Evolutionary conservation across 129 eudicot genomes (phyloP), one percentile per base, ranked within the genome.

Genomic region (Artemisia tridentata): DNA sequence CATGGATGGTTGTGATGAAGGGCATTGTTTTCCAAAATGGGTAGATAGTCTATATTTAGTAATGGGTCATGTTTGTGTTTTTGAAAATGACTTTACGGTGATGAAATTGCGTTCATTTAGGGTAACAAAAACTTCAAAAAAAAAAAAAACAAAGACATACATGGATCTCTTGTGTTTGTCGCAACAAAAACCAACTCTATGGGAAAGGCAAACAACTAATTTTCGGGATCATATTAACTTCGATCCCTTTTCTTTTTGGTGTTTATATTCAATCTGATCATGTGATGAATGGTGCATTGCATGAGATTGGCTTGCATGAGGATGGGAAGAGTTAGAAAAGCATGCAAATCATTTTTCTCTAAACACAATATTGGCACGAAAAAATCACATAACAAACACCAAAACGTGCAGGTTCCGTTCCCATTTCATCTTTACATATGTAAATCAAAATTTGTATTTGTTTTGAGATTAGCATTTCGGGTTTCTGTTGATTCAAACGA

Each of bases 291-390:
- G 53, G 0, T 63, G 63, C 60, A 62, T 69, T 47, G 68, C 68
- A 68, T 68, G 55, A 74, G 57, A 65, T 53, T 53, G 7, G 48
- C 48, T 29, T 67, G 63, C 17, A 62, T 20, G 17, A 76, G 41
- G n/a, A 76, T 76, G 75, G 86, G 76, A 63, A 72, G 58, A 63
- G 74, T 85, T 46, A n/a, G 85, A 61, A 85, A 67, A 64, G 78
- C 82, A 73, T 88, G 85, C 83, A 88, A 79, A 85, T 79, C 84
- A 0, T 67, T 88, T 15, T 17, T 79, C 38, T 31, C 75, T n/a
- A 83, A 62, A 59, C 85, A 78, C 62, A 78, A 73, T 73, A 59
- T 82, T 3, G 82, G 73, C 65, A 38, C 45, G 10, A 84, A 81
- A 55, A 74, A 82, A 29, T 72, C 73, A 51, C 69, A 71, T 16